Base-by-base conservation (phyloP, 1,284 basidiomycete species). In the Sporisorium exsertum region DNA sequence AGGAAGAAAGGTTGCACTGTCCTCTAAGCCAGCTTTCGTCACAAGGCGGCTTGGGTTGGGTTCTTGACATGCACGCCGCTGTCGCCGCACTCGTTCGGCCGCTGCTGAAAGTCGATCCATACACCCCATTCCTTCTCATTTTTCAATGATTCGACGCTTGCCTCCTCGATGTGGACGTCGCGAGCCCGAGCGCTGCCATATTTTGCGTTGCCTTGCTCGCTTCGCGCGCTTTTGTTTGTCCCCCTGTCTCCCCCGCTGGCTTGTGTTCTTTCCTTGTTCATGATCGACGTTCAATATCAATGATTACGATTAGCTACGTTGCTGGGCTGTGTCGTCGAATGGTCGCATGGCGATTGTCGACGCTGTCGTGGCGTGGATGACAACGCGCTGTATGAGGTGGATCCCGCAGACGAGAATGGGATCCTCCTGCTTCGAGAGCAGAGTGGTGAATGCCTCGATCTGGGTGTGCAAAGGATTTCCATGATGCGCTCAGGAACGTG, bases 1-100 rank as follows among this genome's bases (percentile, higher is more conserved):
- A 73, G 86, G 86, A 84, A 87, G 87, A 84, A 87, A 86, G 78
- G 74, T 64, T 90, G 89, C 79, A 86, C 90, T 72, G 88, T 91
- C 64, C 87, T 91, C 84, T 91, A 88, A 87, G 22, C 16, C 22
- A 12, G 22, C 29, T 40, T 22, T 37, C 50, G 50, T 52, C 20
- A 24, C 20, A 24, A 5, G n/a, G 33, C 26, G 24, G 32, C 43
- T 26, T 45, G 33, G 16, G 37, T 18, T 29, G 35, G 37, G 7
- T 16, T 16, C 26, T 16, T n/a, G 52, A 54, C 15, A 57, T 7
- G 32, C 49, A 50, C 29, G 29, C 49, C 29, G 29, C 49, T 26
- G n/a, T 29, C 49, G 49, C 49, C 29, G 49, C 49, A 50, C 49
- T 20, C n/a, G 49, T 32, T 32, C 13, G 27, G n/a, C 40, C 18